A percentile compares a stretch with the other conserved stretches of the same genome.
phyloP scores from a whole-genome alignment of 163 green algal species.

The Coccomyxa subellipsoidea region DNA sequence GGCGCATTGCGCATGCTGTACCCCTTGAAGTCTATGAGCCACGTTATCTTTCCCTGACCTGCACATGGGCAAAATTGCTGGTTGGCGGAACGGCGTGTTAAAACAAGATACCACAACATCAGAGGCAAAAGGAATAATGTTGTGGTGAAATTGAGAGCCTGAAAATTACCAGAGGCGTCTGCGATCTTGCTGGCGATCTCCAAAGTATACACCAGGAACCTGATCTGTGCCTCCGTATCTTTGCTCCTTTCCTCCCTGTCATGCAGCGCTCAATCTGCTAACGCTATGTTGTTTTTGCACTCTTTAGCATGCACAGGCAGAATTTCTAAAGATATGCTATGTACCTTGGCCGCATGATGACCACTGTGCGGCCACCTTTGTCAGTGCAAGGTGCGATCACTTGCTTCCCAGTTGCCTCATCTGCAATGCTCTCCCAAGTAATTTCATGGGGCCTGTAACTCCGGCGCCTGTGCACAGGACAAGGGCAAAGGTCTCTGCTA shows the following conservation, averaged over 20 bases:
- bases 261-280: neutral
- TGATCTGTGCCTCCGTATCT: slow-evolving; percentile 45
- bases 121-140: neutral
- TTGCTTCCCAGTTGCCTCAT: slow-evolving; percentile 68
- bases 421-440: slow-evolving; percentile 48
- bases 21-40: slow-evolving; percentile 75
- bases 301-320: neutral
- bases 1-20: slow-evolving; percentile 30
- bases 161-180: slow-evolving; percentile 48
- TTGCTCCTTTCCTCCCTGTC: slow-evolving; percentile 61
- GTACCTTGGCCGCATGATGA: slow-evolving; percentile 76
- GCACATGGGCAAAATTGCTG: slow-evolving; percentile 9
- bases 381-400: slow-evolving; percentile 51
- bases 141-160: neutral
- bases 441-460: slow-evolving; percentile 66
- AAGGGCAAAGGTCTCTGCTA: neutral
- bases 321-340: neutral
- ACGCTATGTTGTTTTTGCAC: neutral
- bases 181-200: slow-evolving; percentile 60
- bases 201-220: slow-evolving; percentile 74
- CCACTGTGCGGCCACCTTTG: slow-evolving; percentile 58
- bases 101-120: neutral
- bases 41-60: slow-evolving; percentile 77
- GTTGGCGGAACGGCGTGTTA: neutral
- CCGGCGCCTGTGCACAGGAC: slow-evolving; percentile 45